phyloP scores from a whole-genome alignment of 192 early-diverging fungal species.

The Entomortierella parvispora region DNA sequence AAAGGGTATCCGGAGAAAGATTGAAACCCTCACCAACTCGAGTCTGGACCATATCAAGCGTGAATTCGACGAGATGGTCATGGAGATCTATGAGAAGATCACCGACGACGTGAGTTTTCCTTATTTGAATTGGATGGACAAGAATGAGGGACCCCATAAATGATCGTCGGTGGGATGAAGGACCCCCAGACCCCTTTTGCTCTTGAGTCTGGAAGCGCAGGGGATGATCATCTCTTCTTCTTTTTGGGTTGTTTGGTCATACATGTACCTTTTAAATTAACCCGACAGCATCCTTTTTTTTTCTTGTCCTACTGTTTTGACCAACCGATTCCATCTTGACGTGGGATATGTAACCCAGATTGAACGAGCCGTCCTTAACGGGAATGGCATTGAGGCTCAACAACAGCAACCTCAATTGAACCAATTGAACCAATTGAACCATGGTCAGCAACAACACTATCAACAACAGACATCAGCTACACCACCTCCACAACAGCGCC shows the following conservation, averaged over 20 bases:
- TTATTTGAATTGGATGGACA: not conserved
- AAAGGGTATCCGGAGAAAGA: slow-evolving; percentile 42
- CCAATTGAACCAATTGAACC: slow-evolving; percentile 42
- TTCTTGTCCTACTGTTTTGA: not conserved
- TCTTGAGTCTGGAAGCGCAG: too few relatives aligned
- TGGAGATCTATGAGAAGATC: slow-evolving; percentile 50
- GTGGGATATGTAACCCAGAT: slow-evolving; percentile 7
- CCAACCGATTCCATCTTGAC: slow-evolving; percentile 1
- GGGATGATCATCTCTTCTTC: slow-evolving; percentile 5
- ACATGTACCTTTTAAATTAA: not conserved
- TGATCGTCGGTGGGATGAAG: too few relatives aligned
- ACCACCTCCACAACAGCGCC: not conserved
- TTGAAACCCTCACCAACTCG: slow-evolving; percentile 37
- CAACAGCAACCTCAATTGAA: slow-evolving; percentile 3
- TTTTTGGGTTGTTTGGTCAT: not conserved
- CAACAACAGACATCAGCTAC: too few relatives aligned
- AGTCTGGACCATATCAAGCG: slow-evolving; percentile 33
- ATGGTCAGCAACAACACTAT: not conserved
- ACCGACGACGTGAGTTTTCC: slow-evolving; percentile 24
- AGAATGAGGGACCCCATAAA: too few relatives aligned
- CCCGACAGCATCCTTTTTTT: not conserved
- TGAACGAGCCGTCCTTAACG: slow-evolving; percentile 22
- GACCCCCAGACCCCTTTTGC: too few relatives aligned
- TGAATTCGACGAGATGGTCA: slow-evolving; percentile 48
- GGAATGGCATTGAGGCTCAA: not conserved